Conservation (phyloP, 208 protist species). For the Trypanosoma cruzi region DNA sequence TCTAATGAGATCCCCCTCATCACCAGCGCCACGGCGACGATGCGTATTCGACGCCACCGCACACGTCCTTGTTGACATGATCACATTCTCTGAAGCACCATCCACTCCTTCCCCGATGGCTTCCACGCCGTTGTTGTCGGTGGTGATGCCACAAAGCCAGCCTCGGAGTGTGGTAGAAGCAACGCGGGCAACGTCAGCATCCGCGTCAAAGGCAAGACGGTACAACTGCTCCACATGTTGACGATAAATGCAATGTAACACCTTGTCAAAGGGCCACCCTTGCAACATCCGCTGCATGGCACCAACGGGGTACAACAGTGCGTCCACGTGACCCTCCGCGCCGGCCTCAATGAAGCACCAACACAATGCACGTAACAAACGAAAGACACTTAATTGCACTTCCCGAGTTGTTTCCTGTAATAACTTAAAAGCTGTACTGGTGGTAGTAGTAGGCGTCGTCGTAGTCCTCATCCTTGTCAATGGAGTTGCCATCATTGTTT, state of each 20-base stretch:
- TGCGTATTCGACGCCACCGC: not conserved
- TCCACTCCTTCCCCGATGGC: not conserved
- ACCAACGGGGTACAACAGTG: constrained; percentile 19
- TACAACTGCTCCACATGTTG: constrained; percentile 28
- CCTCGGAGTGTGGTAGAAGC: constrained; percentile 28
- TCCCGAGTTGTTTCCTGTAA: constrained; percentile 18
- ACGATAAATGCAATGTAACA: constrained; percentile 23
- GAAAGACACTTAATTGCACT: constrained; percentile 25
- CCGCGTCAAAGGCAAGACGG: constrained; percentile 29
- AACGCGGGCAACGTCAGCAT: constrained; percentile 27
- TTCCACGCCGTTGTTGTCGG: constrained; percentile 2
- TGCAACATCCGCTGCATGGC: constrained; percentile 21
- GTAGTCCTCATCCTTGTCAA: not conserved
- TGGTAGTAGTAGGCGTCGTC: not conserved
- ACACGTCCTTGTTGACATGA: not conserved
- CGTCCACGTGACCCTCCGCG: constrained; percentile 25
- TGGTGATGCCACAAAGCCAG: constrained; percentile 25
- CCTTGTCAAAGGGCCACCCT: constrained; percentile 12
- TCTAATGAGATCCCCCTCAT: constrained; percentile 19
- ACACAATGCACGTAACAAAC: constrained; percentile 33
- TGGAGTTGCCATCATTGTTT: not conserved
- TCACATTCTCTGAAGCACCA: not conserved
- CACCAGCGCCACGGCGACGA: constrained; percentile 7
- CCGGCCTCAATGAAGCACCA: constrained; percentile 48
- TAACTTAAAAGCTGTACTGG: not conserved